Conservation (phyloP, 345 rosid genomes). For the Tarenaya hassleriana region DNA sequence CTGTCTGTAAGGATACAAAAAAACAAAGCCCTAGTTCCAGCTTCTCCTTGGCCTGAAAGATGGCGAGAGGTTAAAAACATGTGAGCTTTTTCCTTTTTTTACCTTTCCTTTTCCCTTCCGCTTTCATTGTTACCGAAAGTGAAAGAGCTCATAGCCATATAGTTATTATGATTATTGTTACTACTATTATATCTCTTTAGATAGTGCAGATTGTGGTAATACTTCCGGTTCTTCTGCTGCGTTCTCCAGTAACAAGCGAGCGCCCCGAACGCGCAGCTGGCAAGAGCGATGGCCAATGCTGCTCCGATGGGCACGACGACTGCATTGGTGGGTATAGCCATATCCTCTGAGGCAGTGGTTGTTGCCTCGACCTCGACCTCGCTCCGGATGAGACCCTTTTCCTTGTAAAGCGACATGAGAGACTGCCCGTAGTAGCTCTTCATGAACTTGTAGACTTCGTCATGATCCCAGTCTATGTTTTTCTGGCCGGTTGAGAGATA, state of each 20-base stretch:
- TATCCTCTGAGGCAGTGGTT: conserved; percentile 57
- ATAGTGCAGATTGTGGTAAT: conserved; percentile 76
- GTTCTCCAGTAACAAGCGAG: conserved; percentile 97
- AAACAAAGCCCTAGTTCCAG: conserved; percentile 23
- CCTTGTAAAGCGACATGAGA: conserved; percentile 61
- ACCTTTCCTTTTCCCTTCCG: conserved; percentile 33
- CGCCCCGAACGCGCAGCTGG: conserved; percentile 96
- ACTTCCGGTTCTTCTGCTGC: conserved; percentile 93
- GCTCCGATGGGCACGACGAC: conserved; percentile 90
- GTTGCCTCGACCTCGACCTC: conserved; percentile 37
- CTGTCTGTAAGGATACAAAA: conserved; percentile 27
- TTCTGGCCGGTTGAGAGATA: conserved; percentile 32
- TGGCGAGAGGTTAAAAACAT: conserved; percentile 4
- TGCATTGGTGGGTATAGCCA: conserved; percentile 56
- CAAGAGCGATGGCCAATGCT: conserved; percentile 91
- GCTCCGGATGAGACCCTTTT: conserved; percentile 31
- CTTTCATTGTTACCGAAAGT: conserved; percentile 31
- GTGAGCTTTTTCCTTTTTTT: conserved; percentile 23
- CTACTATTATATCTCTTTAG: conserved; percentile 71
- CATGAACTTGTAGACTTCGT: conserved; percentile 75
- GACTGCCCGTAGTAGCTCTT: conserved; percentile 55
- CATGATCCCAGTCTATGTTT: conserved; percentile 55
- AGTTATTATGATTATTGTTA: no score
- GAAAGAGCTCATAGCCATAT: conserved; percentile 35
- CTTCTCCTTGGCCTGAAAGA: conserved; percentile 31